Evolutionary conservation across 2,329 filamentous ascomycete genomes (phyloP), one percentile per base, ranked within the genome.

Genomic region (Fusarium compactum): DNA sequence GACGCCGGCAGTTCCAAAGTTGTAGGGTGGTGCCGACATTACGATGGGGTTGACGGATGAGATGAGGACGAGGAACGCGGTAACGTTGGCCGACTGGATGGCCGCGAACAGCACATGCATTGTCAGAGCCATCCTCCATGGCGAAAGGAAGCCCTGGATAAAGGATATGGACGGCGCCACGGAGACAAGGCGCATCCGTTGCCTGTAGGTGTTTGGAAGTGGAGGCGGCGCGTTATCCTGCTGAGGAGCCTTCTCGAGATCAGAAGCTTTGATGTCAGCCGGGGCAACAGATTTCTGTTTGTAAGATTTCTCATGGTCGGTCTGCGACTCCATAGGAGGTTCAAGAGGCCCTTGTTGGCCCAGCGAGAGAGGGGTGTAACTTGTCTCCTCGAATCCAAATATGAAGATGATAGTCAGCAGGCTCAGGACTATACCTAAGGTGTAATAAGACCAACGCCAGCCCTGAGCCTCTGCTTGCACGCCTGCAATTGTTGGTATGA

Each of bases 41-140:
- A 80, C 62, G 22, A 80, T 76, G 1, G 81, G 76, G 1, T 78
- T 68, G 0, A 80, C 77, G 6, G 73, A 78, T 48, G 70, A 72
- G 20, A 61, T 66, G 0, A 74, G 65, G 2, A 74, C 70, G 12
- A 74, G 62, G 50, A 71, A 74, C 1, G 57, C 60, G 2, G 74
- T 53, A 5, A 64, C 61, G 8, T 62, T 72, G 0, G 80, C 80
- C 43, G 82, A 81, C 45, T 82, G 80, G 1, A 84, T 38, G 0
- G 76, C 79, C 0, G 78, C 77, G 52, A 80, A 83, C n/a, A 80
- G 47, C 6, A 84, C 78, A 0, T 81, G 79, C 0, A 82, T 81
- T 6, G 83, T 81, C 1, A 58, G 51, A 9, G 71, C 65, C 44
- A 70, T 62, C 1, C 62, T 62, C 18, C 62, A 62, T 0, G 61